phyloP scores from a whole-genome alignment of 1,139 yeast genomes.

The Blastobotrys indianensis region DNA sequence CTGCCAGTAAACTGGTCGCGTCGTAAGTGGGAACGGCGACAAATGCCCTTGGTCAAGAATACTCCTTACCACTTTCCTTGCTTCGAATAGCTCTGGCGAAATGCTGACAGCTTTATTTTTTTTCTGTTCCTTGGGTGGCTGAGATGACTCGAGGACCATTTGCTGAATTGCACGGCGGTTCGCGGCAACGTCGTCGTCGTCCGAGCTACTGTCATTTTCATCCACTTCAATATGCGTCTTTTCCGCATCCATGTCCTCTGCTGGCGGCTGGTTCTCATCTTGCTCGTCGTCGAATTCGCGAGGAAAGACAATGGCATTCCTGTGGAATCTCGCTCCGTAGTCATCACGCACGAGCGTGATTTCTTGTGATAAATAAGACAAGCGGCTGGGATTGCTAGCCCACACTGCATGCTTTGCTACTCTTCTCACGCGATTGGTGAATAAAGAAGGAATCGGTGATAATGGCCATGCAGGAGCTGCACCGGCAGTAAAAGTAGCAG shows the following conservation, averaged over 20 bases:
- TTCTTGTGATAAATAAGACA: slow-evolving; percentile 79
- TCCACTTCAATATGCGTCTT: slow-evolving; percentile 1
- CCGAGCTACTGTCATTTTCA: slow-evolving; percentile 22
- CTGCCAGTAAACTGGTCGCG: slow-evolving; percentile 63
- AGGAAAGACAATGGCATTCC: slow-evolving; percentile 56
- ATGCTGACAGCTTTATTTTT: slow-evolving; percentile 18
- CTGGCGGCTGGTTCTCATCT: slow-evolving; percentile 11
- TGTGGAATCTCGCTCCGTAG: slow-evolving; percentile 54
- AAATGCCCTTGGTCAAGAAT: slow-evolving; percentile 80
- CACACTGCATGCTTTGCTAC: slow-evolving; percentile 61
- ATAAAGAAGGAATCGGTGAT: slow-evolving; percentile 59
- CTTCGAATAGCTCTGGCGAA: slow-evolving; percentile 47
- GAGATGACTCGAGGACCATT: slow-evolving; percentile 17
- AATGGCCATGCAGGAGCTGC: slow-evolving; percentile 67
- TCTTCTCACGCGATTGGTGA: slow-evolving; percentile 61
- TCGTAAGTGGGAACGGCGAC: slow-evolving; percentile 63
- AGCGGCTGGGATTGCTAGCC: slow-evolving; percentile 71
- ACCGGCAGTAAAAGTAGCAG: slow-evolving; percentile 63
- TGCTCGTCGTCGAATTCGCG: slow-evolving; percentile 15
- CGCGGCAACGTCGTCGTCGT: slow-evolving; percentile 20
- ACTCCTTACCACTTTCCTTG: slow-evolving; percentile 72
- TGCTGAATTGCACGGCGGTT: slow-evolving; percentile 20
- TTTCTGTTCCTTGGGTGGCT: slow-evolving; percentile 10
- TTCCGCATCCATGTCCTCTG: slow-evolving; percentile 4
- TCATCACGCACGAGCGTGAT: slow-evolving; percentile 71